Base-by-base conservation (phyloP, 1,284 basidiomycete species). In the Sporisorium sorghi region DNA sequence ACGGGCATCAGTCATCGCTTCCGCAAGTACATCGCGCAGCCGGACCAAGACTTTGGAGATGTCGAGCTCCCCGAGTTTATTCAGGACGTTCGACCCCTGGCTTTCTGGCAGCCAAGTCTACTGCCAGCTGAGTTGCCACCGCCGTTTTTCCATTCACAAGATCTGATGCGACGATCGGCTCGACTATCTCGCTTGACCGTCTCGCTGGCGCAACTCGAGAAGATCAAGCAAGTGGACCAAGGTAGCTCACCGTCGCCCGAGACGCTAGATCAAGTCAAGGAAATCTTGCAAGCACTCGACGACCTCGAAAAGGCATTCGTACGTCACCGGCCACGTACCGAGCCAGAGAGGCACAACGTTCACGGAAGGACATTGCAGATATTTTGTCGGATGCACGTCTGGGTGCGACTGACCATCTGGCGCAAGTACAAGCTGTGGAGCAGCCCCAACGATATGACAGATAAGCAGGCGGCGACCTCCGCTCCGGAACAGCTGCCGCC, bases 371-470 rank as follows among this genome's bases (percentile, higher is more conserved):
- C 73, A 11, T 21, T 72, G 53, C 73, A 76, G 51, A 76, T 76
- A 68, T 76, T 76, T 24, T 72, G 68, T 47, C 49, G 69, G 5
- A 58, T 72, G 68, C 73, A 76, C 51, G 73, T 76, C 11, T 76
- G 73, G 73, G 58, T 67, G 17, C 73, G 73, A 2, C 48, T 76
- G 23, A 63, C 57, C 21, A 64, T 76, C 44, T 76, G 73, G 73
- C 68, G 73, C 49, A 68, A 65, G 44, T 67, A 76, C 44, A 35
- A 48, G 11, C 47, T 76, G n/a, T 76, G 68, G 69, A 65, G 19
- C 30, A 33, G 30, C 19, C 46, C 55, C 12, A 7, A 9, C 2
- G 43, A 32, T 12, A 21, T 17, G 11, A 8, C 44, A 3, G 19
- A 26, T 14, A 15, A 12, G 10, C 28, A 32, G 15, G 8, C n/a